Evolutionary conservation across 352 stramenopile species (phyloP), one percentile per base, ranked within the genome.

Genomic region (Globisporangium nodosum): DNA sequence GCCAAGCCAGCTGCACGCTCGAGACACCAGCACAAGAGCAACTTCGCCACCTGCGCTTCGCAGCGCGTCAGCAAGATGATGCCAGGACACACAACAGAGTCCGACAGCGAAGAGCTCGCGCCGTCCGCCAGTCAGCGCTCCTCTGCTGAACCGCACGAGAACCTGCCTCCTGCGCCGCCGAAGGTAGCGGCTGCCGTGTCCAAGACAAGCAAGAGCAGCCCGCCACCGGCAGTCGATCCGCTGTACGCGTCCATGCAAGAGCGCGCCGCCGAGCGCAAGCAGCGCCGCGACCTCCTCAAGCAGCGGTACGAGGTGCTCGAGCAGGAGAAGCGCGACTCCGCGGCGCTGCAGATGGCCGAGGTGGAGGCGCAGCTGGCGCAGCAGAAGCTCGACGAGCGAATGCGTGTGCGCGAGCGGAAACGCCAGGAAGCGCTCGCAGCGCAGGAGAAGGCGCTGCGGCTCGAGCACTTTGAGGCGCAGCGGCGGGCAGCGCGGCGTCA

Each of bases 171-270:
- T 30, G 43, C 18, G 20, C 43, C 43, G n/a, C 6, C 43, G 21
- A 24, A 49, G 27, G 0, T 16, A 45, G 7, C 33, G 20, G 16
- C 12, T 31, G 31, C n/a, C 20, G 45, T 21, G 35, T 31, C 20
- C 16, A 33, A 37, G 13, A 5, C 9, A 11, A 21, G n/a, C 12
- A 27, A 45, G 20, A 5, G 6, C 50, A n/a, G 21, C 33, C 15
- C 21, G 20, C 8, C n/a, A 8, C 51, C 52, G 16, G 52, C 63
- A 15, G 54, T 63, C 5, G 73, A 87, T 52, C 68, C 74, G 35
- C 58, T 87, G 5, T 88, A 82, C 49, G 16, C 63, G 21, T 66
- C 73, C 0, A 90, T 88, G 76, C 67, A 84, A 50, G 71, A 76
- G 56, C 76, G 78, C 6, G 71, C 78, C 9, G 56, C 55, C n/a